A percentile compares a stretch with the other conserved stretches of the same genome.
phyloP scores from a whole-genome alignment of 1,284 basidiomycete species.

The Anthracocystis panici-leucophaei region DNA sequence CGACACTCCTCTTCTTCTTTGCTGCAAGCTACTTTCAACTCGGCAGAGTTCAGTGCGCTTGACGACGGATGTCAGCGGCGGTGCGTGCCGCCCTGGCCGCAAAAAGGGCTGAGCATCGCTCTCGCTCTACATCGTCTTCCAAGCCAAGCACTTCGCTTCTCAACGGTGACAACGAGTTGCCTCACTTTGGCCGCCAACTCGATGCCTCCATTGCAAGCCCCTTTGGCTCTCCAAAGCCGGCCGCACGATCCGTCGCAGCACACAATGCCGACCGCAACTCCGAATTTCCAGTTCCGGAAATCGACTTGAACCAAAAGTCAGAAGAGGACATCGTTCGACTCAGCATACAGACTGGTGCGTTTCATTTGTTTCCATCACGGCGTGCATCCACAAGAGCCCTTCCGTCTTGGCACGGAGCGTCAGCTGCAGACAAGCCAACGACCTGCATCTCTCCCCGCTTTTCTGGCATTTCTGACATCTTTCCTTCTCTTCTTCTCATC shows the following conservation, averaged over 20 bases:
- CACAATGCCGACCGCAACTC: conserved; percentile 6
- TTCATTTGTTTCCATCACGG: neutral
- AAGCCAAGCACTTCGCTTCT: conserved; percentile 21
- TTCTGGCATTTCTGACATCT: neutral
- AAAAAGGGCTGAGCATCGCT: conserved; percentile 46
- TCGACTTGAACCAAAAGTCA: conserved; percentile 42
- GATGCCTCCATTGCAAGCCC: conserved; percentile 53
- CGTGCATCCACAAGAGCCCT: neutral
- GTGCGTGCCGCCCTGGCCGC: conserved; percentile 59
- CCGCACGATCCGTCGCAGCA: conserved; percentile 7
- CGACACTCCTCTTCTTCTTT: neutral
- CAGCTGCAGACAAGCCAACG: neutral
- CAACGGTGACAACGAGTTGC: conserved; percentile 21
- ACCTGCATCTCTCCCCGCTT: conserved; percentile 1
- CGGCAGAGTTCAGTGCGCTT: neutral
- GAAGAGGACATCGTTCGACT: conserved; percentile 40
- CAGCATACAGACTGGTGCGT: conserved; percentile 46
- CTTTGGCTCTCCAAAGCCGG: conserved; percentile 52
- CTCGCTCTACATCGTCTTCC: conserved; percentile 41
- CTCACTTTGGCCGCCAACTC: conserved; percentile 38
- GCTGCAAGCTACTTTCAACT: neutral
- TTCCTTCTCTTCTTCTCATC: too few species aligned
- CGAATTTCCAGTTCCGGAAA: conserved; percentile 9
- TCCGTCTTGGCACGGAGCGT: conserved; percentile 1
- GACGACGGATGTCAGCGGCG: conserved; percentile 57